Conservation (phyloP, 1,284 basidiomycete genomes). For the Wolfiporia cocos region DNA sequence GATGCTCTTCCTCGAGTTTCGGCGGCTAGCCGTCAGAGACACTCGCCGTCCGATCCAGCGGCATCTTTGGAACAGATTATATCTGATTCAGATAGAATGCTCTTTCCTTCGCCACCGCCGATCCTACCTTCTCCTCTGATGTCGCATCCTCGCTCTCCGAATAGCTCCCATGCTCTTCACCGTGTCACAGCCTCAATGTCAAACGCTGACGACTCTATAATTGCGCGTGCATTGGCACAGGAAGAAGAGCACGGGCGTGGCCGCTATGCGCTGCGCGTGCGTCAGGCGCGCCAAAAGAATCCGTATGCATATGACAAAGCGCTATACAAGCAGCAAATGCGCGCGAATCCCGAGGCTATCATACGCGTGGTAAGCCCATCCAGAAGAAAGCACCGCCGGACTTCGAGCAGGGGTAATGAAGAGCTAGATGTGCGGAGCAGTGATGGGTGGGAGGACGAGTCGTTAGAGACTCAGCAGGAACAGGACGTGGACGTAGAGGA, state of each 20-base stretch:
- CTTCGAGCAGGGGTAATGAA: conserved; percentile 3
- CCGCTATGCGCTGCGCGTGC: conserved; percentile 20
- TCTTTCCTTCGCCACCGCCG: background rate
- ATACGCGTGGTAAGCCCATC: conserved; percentile 17
- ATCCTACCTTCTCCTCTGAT: background rate
- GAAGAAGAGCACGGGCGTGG: conserved; percentile 8
- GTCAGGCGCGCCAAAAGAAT: conserved; percentile 17
- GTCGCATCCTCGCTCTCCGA: background rate
- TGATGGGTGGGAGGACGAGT: conserved; percentile 11
- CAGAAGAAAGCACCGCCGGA: conserved; percentile 11
- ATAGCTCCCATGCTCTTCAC: background rate
- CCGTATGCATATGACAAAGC: conserved; percentile 22
- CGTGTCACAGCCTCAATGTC: background rate
- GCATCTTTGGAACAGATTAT: too few relatives aligned
- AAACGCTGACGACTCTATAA: background rate
- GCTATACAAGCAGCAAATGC: conserved; percentile 20
- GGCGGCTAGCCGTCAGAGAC: background rate
- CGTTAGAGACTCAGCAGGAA: conserved; percentile 8
- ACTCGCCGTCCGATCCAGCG: too few relatives aligned
- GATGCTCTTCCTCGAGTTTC: background rate
- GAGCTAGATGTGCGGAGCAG: conserved; percentile 7
- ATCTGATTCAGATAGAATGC: background rate
- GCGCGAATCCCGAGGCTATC: conserved; percentile 22
- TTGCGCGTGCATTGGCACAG: conserved; percentile 2
- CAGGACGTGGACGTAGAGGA: conserved; percentile 1